phyloP scores from a whole-genome alignment of 441 rosid species.

The Brassica hybrid region DNA sequence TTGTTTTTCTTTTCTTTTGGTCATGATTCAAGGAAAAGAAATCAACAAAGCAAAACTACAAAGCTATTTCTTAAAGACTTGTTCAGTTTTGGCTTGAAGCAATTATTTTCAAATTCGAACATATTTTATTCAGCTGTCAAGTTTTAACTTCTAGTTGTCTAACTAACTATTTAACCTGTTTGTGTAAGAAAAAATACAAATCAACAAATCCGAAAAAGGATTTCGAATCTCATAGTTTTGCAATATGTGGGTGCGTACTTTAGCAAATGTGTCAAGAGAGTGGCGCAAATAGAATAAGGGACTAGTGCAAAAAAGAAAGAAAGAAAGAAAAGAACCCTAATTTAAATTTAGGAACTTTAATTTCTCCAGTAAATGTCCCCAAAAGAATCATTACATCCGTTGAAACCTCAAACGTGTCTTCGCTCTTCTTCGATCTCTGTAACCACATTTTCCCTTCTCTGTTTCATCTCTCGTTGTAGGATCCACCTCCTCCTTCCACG shows the following conservation, averaged over 20 bases:
- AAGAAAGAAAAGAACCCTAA: slow-evolving; percentile 44
- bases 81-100: background rate
- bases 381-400: slow-evolving; percentile 42
- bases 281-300: background rate
- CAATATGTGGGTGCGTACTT: background rate
- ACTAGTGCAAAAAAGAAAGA: background rate
- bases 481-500: slow-evolving; percentile 7
- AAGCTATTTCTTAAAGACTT: slow-evolving; percentile 1
- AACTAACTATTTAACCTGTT: background rate
- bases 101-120: slow-evolving; percentile 5
- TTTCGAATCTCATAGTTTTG: background rate
- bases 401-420: slow-evolving; percentile 36
- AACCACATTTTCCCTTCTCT: slow-evolving; percentile 30
- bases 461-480: slow-evolving; percentile 22
- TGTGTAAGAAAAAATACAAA: background rate
- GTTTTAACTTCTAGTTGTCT: slow-evolving; percentile 26
- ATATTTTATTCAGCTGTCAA: slow-evolving; percentile 20
- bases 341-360: slow-evolving; percentile 35
- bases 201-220: background rate
- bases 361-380: slow-evolving; percentile 13
- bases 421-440: slow-evolving; percentile 41
- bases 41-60: background rate
- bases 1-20: background rate
- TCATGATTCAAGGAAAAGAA: slow-evolving; percentile 3
- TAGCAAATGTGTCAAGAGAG: background rate